Evolutionary conservation across 1,284 basidiomycete genomes (phyloP), one percentile per base, ranked within the genome.

Genomic region (Chalciporus sp.): DNA sequence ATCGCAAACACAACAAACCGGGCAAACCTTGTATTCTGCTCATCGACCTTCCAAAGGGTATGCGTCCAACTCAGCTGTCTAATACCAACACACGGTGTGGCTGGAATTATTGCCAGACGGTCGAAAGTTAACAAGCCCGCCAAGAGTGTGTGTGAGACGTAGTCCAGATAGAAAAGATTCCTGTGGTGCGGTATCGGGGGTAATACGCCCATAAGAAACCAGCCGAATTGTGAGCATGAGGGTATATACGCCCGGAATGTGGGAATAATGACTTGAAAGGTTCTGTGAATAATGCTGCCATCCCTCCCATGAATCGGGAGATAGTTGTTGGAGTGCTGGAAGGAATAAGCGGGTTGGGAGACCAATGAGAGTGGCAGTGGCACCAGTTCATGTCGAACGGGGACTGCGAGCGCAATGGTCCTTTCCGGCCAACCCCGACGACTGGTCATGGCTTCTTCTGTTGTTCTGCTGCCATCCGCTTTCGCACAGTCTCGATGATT

Each of bases 381-480:
- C 33, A 31, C 20, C 41, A 17, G 47, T 35, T 49, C 59, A 50
- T 52, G 31, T 52, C 46, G 49, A 54, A 33, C 17, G 51, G 44
- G 46, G 47, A 55, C 51, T 5, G 23, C 26, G 50, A 52, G 33
- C 28, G 29, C 49, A 51, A 62, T 49, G 40, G 56, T 55, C 51
- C 41, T 54, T 47, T 49, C 45, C 37, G 1, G 7, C 50, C 33
- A 16, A 48, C 45, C 53, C 58, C 41, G 48, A 64, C 40, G 40
- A 51, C 47, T 50, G 31, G 33, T 67, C 64, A 65, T 41, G 56
- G 26, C 64, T 67, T 71, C 56, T 53, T 71, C 56, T 70, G 69
- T 42, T 67, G 63, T 48, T 71, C 69, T 57, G 60, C 67, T 57
- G 60, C 67, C 59, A 68, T 71, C 61, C 66, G 64, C 58, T 67